Evolutionary conservation across 192 early-diverging fungal genomes (phyloP), one percentile per base, ranked within the genome.

Genomic region (Podila epigama): DNA sequence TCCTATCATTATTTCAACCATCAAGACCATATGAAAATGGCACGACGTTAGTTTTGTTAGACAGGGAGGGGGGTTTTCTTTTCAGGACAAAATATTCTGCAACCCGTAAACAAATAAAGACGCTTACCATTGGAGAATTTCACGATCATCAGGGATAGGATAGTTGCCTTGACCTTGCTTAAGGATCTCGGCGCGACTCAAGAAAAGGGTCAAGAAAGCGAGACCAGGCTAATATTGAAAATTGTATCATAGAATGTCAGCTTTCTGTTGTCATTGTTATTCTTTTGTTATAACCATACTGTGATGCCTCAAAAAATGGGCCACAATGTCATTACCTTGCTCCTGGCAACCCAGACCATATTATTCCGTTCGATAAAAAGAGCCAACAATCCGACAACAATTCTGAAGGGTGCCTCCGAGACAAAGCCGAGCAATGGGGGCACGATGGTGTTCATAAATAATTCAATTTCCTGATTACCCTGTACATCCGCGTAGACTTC

Each of bases 281-380:
- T 15, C n/a, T n/a, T n/a, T n/a, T n/a, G n/a, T n/a, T n/a, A n/a
- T n/a, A n/a, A n/a, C n/a, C n/a, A n/a, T n/a, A n/a, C n/a, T n/a
- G n/a, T n/a, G n/a, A n/a, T n/a, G n/a, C n/a, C n/a, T n/a, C n/a
- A n/a, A 25, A 58, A 58, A 58, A 22, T 58, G 34, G 29, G 56
- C 33, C 16, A 22, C 7, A 53, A 53, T 35, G 11, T 34, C 36
- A 50, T 32, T 58, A 86, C 83, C 66, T 91, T 92, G 29, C 88
- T 93, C 63, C 90, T 92, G 12, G 89, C 91, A 8, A 99, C 84
- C 90, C 91, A 95, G 6, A 89, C 79, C 62, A 97, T 84, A 62
- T 94, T 94, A 83, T 97, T 96, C 33, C 96, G 88, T 63, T 96
- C 92, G 69, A 99, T 87, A 39, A 98, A 88, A 51, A 96, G 82